Evolutionary conservation across 2,329 filamentous ascomycete genomes (phyloP), one percentile per base, ranked within the genome.

Genomic region (Mycocentrospora acerina): DNA sequence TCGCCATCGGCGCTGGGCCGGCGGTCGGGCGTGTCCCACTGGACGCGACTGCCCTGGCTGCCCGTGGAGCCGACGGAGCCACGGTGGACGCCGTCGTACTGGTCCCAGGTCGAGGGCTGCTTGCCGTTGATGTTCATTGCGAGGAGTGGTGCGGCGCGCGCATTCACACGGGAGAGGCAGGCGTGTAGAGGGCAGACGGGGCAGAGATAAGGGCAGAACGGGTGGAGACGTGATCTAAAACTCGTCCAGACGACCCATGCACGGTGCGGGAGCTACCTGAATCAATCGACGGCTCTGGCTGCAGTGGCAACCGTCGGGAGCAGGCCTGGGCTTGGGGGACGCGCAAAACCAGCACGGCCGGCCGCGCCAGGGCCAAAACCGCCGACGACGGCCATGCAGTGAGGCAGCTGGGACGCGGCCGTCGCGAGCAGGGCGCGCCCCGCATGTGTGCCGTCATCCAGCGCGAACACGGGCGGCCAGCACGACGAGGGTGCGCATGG

Each of bases 81-180:
- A 35, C 66, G 52, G 36, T 68, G 65, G 30, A 58, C 66, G 40
- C 67, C 67, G 35, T 74, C 71, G 52, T 74, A 74, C 35, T 68
- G 67, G 40, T 66, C 60, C 72, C 72, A 75, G 22, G 61, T 69
- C 19, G 71, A 56, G n/a, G 72, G 72, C 53, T 66, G 66, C 48
- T 67, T 67, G 37, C 61, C 61, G 44, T 53, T 55, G 44, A 64
- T 63, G 40, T 67, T 64, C 67, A 69, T 68, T 40, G 42, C 35
- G 35, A 48, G 38, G 28, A 36, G 16, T 26, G 11, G 22, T 19
- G 17, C 24, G 22, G 17, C n/a, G 24, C 34, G 24, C 14, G 17
- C 24, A 16, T 32, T 12, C 24, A 22, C n/a, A 24, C n/a, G 16
- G 22, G 16, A 24, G 27, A 17, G 31, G 31, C 37, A 24, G 11